Evolutionary conservation across 768 basidiomycete genomes (phyloP).

Genomic region (Lyophyllum atratum): DNA sequence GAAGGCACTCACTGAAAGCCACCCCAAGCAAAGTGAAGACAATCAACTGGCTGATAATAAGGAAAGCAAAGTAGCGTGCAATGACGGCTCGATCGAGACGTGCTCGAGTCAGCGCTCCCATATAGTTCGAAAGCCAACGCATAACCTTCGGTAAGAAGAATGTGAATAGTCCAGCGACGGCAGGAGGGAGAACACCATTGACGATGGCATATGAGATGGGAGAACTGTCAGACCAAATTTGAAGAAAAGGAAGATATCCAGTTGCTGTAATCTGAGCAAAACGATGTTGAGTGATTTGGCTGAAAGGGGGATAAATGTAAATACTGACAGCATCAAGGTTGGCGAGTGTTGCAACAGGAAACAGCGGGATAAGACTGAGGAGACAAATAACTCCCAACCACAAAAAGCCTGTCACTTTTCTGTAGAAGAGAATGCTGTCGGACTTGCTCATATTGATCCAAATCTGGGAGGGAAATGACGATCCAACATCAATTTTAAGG

Average conservation of each 20-base stretch:
- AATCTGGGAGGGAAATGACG: conserved; percentile 48
- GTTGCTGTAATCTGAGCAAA: conserved; percentile 29
- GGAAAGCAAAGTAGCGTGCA: conserved; percentile 89
- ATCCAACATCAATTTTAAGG: not conserved
- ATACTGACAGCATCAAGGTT: conserved; percentile 75
- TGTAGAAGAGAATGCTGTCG: conserved; percentile 61
- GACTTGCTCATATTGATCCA: conserved; percentile 87
- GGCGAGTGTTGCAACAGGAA: conserved; percentile 85
- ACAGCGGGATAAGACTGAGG: conserved; percentile 89
- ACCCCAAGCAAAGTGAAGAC: conserved; percentile 93
- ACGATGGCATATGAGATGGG: conserved; percentile 74
- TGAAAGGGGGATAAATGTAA: not conserved
- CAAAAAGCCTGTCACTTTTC: conserved; percentile 63
- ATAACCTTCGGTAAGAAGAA: conserved; percentile 89
- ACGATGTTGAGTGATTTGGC: not conserved
- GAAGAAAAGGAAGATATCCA: conserved; percentile 74
- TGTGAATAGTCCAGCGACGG: conserved; percentile 82
- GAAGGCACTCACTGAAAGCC: conserved; percentile 78
- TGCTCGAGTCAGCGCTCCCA: conserved; percentile 64
- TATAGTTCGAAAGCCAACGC: conserved; percentile 73
- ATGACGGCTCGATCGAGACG: conserved; percentile 86
- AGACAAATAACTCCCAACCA: conserved; percentile 79
- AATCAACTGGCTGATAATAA: conserved; percentile 88
- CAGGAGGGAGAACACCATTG: conserved; percentile 89
- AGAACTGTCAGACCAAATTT: conserved; percentile 62